These are phyloP conservation scores for Podaxis mareebaensis DNA, from an alignment of 768 basidiomycete species.

Conservation along the genomic window DNA sequence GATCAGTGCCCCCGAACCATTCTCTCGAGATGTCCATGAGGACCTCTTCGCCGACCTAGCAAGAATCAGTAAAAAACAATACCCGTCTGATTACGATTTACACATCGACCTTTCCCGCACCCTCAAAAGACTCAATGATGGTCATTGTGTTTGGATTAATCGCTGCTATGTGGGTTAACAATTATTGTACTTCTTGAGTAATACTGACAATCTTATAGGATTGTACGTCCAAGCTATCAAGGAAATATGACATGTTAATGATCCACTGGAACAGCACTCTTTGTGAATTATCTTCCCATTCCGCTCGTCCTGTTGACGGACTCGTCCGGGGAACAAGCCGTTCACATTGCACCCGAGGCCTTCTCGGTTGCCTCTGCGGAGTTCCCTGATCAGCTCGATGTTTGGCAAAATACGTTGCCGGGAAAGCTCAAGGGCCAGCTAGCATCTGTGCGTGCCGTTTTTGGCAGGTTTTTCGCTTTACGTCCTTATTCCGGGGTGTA, in stretches of 20 bases:
- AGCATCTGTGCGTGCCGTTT: constrained; percentile 34
- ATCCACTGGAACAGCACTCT: constrained; percentile 32
- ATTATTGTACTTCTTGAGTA: neutral
- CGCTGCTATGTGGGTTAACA: constrained; percentile 41
- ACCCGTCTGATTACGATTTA: constrained; percentile 54
- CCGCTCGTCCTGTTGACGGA: constrained; percentile 51
- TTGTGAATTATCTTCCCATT: constrained; percentile 49
- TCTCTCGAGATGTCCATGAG: constrained; percentile 55
- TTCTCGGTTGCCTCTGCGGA: constrained; percentile 53
- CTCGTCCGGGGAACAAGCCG: constrained; percentile 42
- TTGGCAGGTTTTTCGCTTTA: neutral
- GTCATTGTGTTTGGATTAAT: constrained; percentile 58
- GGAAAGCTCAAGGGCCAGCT: constrained; percentile 49
- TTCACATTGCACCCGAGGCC: constrained; percentile 58
- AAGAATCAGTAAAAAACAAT: constrained; percentile 43
- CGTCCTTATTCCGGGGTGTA: constrained; percentile 7
- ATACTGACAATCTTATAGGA: constrained; percentile 29
- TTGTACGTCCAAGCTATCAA: constrained; percentile 28
- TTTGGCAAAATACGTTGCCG: constrained; percentile 59
- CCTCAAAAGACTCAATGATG: constrained; percentile 57
- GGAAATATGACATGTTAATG: neutral
- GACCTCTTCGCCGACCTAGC: constrained; percentile 52
- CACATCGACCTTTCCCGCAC: constrained; percentile 59
- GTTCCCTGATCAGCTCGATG: constrained; percentile 50
- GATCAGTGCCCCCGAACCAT: constrained; percentile 53